Evolutionary conservation across 2,329 filamentous ascomycete species (phyloP).

Genomic region (Pleoardoris graminearum): DNA sequence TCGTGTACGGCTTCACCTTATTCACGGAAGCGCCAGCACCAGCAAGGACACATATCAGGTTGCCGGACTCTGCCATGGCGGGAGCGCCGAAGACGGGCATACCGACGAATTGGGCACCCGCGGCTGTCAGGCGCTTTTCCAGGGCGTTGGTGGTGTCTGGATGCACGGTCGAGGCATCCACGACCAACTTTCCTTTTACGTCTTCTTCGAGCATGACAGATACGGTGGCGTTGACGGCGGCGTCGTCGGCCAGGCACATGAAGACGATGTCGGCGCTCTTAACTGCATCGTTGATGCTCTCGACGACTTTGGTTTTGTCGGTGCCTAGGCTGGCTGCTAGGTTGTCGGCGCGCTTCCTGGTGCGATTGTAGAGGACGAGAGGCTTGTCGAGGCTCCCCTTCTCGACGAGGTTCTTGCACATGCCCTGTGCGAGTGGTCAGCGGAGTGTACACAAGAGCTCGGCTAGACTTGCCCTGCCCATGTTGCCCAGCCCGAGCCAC

Average conservation of each 20-base stretch:
- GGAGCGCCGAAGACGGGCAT: constrained; percentile 75
- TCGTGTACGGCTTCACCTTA: constrained; percentile 70
- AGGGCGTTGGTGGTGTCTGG: constrained; percentile 75
- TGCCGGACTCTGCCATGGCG: constrained; percentile 69
- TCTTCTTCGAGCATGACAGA: constrained; percentile 59
- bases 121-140: constrained; percentile 59
- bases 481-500: constrained; percentile 86
- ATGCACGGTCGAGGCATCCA: constrained; percentile 87
- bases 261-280: constrained; percentile 76
- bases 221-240: constrained; percentile 68
- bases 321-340: constrained; percentile 63
- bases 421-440: constrained; percentile 20
- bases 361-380: constrained; percentile 80
- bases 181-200: constrained; percentile 73
- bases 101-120: constrained; percentile 74
- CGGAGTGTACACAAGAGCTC: not conserved
- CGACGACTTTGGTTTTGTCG: constrained; percentile 66
- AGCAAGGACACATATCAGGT: constrained; percentile 73
- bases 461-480: constrained; percentile 68
- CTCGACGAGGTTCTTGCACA: constrained; percentile 69
- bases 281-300: constrained; percentile 68
- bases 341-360: constrained; percentile 65
- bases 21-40: constrained; percentile 64
- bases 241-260: constrained; percentile 78
- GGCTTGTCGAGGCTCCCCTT: constrained; percentile 74